phyloP scores from a whole-genome alignment of 306 rosid genomes.

The Dryas octopetala region DNA sequence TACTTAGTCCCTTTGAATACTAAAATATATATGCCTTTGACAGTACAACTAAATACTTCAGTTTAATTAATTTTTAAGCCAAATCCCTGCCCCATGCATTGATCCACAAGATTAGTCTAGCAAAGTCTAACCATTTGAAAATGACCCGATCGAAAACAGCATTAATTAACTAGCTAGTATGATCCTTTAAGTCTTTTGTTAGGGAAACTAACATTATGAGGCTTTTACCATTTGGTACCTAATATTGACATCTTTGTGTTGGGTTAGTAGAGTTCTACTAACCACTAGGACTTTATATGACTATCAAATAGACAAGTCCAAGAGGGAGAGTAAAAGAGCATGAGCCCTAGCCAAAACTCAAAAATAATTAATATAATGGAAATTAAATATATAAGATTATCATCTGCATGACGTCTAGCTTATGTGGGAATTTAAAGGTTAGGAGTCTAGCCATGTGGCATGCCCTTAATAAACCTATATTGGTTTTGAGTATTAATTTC shows the following conservation, averaged over 20 bases:
- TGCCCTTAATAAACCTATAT: not conserved
- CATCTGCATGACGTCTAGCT: conserved; percentile 56
- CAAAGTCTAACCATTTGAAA: conserved; percentile 47
- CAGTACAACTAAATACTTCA: not conserved
- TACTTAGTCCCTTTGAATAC: conserved; percentile 26
- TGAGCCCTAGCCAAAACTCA: not conserved
- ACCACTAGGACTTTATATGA: conserved; percentile 61
- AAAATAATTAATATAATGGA: not conserved
- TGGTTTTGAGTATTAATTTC: not conserved
- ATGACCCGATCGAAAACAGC: conserved; percentile 22
- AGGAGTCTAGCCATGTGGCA: conserved; percentile 8
- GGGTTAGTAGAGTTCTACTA: conserved; percentile 69
- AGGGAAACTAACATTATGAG: conserved; percentile 67
- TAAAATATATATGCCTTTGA: not conserved
- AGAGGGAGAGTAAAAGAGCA: conserved; percentile 10
- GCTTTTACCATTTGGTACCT: conserved; percentile 53
- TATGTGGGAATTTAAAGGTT: conserved; percentile 22
- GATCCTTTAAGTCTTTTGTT: conserved; percentile 49
- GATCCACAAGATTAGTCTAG: conserved; percentile 24
- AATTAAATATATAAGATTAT: conserved; percentile 4
- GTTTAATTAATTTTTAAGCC: conserved; percentile 7
- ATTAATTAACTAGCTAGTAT: not conserved
- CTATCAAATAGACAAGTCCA: conserved; percentile 40
- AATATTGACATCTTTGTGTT: conserved; percentile 52
- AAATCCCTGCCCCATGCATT: conserved; percentile 44